A percentile compares a stretch with the other conserved stretches of the same genome.
Conservation (phyloP, 2,329 filamentous ascomycete genomes). For the Geosmithia morbida region DNA sequence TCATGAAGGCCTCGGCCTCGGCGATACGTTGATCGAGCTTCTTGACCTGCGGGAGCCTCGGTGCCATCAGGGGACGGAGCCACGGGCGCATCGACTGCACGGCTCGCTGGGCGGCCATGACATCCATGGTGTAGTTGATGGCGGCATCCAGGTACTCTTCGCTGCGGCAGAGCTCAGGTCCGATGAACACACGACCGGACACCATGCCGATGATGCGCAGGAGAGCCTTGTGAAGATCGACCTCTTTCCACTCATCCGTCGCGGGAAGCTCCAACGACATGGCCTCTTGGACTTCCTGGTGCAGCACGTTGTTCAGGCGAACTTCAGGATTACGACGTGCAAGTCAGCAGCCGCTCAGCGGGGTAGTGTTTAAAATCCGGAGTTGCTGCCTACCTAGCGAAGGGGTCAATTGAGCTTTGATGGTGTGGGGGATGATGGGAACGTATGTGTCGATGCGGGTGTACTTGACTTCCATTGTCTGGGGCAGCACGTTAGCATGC, state of each 20-base stretch:
- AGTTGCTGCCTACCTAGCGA: slow-evolving; percentile 10
- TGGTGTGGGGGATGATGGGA: slow-evolving; percentile 10
- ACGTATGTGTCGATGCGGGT: slow-evolving; percentile 12
- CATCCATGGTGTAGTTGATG: slow-evolving; percentile 29
- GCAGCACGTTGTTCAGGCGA: slow-evolving; percentile 19
- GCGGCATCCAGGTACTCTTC: slow-evolving; percentile 28
- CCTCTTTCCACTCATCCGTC: slow-evolving; percentile 21
- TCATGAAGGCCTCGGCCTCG: slow-evolving; percentile 18
- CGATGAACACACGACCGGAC: slow-evolving; percentile 31
- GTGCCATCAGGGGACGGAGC: slow-evolving; percentile 16
- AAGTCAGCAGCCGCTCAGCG: too few relatives aligned
- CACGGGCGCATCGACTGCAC: slow-evolving; percentile 14
- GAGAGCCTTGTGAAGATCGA: slow-evolving; percentile 22
- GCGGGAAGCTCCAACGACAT: slow-evolving; percentile 17
- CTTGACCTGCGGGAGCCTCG: slow-evolving; percentile 17
- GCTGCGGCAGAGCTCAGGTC: slow-evolving; percentile 26
- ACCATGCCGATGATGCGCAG: slow-evolving; percentile 29
- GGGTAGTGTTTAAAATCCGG: too few relatives aligned
- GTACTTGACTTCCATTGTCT: slow-evolving; percentile 18
- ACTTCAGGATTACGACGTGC: too few relatives aligned
- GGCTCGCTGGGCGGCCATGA: slow-evolving; percentile 18
- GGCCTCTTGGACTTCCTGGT: slow-evolving; percentile 19
- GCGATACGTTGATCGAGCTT: slow-evolving; percentile 15
- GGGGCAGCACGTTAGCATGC: not conserved
- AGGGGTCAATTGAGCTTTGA: slow-evolving; percentile 18